Evolutionary conservation across 331 rosid genomes (phyloP).

Genomic region (Rhamnella rubrinervis): DNA sequence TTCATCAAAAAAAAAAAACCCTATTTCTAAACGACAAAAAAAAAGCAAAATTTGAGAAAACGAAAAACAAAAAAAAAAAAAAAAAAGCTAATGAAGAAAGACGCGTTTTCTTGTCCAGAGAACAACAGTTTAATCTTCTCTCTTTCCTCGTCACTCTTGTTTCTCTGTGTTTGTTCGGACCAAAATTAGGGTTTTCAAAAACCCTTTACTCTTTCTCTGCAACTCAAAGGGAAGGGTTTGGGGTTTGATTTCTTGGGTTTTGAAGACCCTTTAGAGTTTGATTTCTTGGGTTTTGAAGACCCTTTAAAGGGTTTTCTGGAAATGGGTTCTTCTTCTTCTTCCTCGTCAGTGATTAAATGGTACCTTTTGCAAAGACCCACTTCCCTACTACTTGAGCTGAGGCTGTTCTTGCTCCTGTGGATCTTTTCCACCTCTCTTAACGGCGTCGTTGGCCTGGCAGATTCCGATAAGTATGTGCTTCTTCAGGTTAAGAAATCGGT

Average conservation of each 20-base stretch:
- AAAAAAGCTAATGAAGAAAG: slow-evolving; percentile 20
- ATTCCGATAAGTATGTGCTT: slow-evolving; percentile 66
- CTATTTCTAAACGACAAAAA: slow-evolving; percentile 22
- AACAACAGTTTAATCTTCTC: slow-evolving; percentile 41
- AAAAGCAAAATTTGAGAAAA: not conserved
- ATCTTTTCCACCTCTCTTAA: slow-evolving; percentile 8
- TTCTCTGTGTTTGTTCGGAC: slow-evolving; percentile 14
- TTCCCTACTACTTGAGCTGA: slow-evolving; percentile 21
- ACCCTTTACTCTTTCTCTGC: slow-evolving; percentile 39
- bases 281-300: slow-evolving; percentile 30
- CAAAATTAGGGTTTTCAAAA: slow-evolving; percentile 54
- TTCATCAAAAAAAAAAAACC: no score
- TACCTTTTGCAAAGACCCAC: slow-evolving; percentile 22
- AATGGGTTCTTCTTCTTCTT: slow-evolving; percentile 56
- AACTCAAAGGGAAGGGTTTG: slow-evolving; percentile 25
- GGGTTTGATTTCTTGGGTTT: slow-evolving; percentile 29
- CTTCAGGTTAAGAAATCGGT: slow-evolving; percentile 55
- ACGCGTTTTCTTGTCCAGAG: slow-evolving; percentile 63
- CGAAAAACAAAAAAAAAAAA: not conserved
- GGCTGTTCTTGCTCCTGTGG: slow-evolving; percentile 28
- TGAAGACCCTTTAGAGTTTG: slow-evolving; percentile 32
- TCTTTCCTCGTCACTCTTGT: not conserved
- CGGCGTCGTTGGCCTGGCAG: slow-evolving; percentile 23
- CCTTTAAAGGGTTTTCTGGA: slow-evolving; percentile 35
- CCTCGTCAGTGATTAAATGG: slow-evolving; percentile 44